phyloP scores from a whole-genome alignment of 768 basidiomycete genomes.

The Lentinula aciculospora region DNA sequence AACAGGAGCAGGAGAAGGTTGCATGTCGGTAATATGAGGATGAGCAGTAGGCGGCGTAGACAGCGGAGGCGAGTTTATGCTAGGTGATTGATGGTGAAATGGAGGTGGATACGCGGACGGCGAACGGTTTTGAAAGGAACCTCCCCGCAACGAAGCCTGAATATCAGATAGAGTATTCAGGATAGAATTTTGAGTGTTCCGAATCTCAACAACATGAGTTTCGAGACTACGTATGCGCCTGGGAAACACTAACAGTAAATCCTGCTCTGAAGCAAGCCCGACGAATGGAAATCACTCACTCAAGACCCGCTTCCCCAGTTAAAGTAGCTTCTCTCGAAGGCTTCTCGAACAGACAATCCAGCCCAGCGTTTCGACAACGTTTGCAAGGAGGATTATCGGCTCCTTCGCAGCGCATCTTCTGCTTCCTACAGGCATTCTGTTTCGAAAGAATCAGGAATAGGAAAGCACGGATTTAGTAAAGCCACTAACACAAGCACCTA shows the following conservation, averaged over 20 bases:
- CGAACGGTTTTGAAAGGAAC: slow-evolving; percentile 48
- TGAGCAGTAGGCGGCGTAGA: slow-evolving; percentile 43
- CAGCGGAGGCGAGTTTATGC: slow-evolving; percentile 51
- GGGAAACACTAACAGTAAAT: slow-evolving; percentile 1
- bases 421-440: slow-evolving; percentile 91
- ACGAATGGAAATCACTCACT: slow-evolving; percentile 46
- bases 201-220: slow-evolving; percentile 78
- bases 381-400: slow-evolving; percentile 97
- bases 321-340: slow-evolving; percentile 82
- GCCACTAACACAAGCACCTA: slow-evolving; percentile 75
- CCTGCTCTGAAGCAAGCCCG: background rate
- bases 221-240: slow-evolving; percentile 92
- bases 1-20: slow-evolving; percentile 32
- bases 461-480: background rate
- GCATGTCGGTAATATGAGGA: slow-evolving; percentile 32
- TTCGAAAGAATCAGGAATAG: slow-evolving; percentile 12
- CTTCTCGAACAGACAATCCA: slow-evolving; percentile 95
- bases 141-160: slow-evolving; percentile 67
- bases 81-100: slow-evolving; percentile 62
- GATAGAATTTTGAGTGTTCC: slow-evolving; percentile 65
- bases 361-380: slow-evolving; percentile 82
- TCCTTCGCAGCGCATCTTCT: slow-evolving; percentile 97
- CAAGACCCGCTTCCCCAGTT: slow-evolving; percentile 84
- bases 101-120: slow-evolving; percentile 54
- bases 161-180: slow-evolving; percentile 79